Percentiles rank a stretch among this genome's conserved stretches.
Conservation (phyloP, 2,329 filamentous ascomycete species). For the Aspergillus phoenicis region DNA sequence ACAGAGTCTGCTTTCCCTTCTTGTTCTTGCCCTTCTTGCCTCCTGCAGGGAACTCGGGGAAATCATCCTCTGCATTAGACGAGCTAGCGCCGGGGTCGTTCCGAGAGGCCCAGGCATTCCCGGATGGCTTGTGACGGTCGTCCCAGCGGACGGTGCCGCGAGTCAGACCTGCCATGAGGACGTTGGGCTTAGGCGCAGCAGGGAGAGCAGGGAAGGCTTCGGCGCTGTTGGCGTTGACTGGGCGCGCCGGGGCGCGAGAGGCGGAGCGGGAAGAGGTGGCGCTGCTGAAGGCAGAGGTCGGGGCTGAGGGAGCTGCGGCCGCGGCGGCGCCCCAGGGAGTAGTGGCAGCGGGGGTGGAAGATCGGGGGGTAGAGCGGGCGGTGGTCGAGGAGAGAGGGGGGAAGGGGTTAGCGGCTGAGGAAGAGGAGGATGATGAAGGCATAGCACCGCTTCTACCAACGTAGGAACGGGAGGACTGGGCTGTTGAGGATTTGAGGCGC, state of each 20-base stretch:
- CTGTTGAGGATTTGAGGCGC: constrained; percentile 69
- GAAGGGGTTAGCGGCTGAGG: constrained; percentile 48
- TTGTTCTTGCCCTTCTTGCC: constrained; percentile 43
- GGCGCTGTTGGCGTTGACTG: constrained; percentile 29
- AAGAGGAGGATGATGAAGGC: constrained; percentile 30
- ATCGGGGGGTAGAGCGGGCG: constrained; percentile 25
- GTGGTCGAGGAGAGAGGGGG: constrained; percentile 44
- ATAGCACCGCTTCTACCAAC: constrained; percentile 61
- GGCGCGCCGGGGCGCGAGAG: constrained; percentile 26
- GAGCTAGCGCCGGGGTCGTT: constrained; percentile 21
- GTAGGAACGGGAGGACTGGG: constrained; percentile 65
- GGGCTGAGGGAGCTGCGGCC: constrained; percentile 25
- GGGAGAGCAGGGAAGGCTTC: constrained; percentile 85
- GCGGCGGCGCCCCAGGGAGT: constrained; percentile 29
- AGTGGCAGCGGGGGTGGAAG: constrained; percentile 22
- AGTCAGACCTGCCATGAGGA: constrained; percentile 53
- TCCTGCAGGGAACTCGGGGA: constrained; percentile 24
- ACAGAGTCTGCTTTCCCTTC: constrained; percentile 46
- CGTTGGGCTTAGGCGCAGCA: constrained; percentile 69
- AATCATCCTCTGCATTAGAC: constrained; percentile 24
- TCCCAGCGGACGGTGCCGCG: constrained; percentile 51
- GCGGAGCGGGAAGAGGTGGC: constrained; percentile 32
- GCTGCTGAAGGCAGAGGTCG: constrained; percentile 27
- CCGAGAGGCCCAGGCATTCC: constrained; percentile 43
- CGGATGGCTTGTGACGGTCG: constrained; percentile 36